These are phyloP conservation scores for Hyphodiscus hymeniophilus DNA, from an alignment of 495 filamentous ascomycete genomes.

Conservation along the genomic window DNA sequence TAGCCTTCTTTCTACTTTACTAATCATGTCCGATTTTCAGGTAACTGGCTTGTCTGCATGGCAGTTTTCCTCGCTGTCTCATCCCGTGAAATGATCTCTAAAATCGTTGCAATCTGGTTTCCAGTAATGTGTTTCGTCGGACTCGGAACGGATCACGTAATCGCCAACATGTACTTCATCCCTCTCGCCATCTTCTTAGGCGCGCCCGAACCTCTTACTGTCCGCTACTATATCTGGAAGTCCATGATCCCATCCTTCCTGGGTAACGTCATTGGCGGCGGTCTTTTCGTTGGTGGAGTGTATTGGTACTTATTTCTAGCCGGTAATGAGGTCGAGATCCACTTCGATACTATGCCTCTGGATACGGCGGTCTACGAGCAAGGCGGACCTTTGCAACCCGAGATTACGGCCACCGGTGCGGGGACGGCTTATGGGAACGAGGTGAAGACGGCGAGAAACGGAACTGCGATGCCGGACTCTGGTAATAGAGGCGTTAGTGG, in stretches of 20 bases:
- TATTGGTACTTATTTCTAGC: conserved; percentile 46
- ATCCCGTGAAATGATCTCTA: conserved; percentile 46
- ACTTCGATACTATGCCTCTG: conserved; percentile 11
- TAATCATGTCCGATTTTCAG: neutral
- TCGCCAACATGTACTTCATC: conserved; percentile 60
- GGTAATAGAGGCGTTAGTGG: conserved; percentile 8
- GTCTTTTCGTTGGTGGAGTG: conserved; percentile 37
- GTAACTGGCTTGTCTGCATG: conserved; percentile 57
- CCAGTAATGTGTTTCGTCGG: conserved; percentile 53
- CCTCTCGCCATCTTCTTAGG: conserved; percentile 47
- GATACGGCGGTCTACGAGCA: conserved; percentile 13
- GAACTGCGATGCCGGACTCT: neutral
- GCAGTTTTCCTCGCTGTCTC: conserved; percentile 49
- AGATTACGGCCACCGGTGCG: conserved; percentile 5
- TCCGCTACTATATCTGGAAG: conserved; percentile 57
- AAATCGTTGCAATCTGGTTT: conserved; percentile 56
- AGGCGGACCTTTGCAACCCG: conserved; percentile 8
- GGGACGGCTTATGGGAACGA: conserved; percentile 6
- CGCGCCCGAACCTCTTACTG: conserved; percentile 35
- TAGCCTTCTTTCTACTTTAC: neutral
- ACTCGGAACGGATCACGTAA: conserved; percentile 52
- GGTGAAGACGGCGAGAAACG: neutral
- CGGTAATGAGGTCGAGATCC: conserved; percentile 9
- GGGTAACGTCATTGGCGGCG: conserved; percentile 52
- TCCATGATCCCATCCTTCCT: conserved; percentile 50